phyloP scores from a whole-genome alignment of 2,329 filamentous ascomycete species.

The Plectosphaerella cucumerina region DNA sequence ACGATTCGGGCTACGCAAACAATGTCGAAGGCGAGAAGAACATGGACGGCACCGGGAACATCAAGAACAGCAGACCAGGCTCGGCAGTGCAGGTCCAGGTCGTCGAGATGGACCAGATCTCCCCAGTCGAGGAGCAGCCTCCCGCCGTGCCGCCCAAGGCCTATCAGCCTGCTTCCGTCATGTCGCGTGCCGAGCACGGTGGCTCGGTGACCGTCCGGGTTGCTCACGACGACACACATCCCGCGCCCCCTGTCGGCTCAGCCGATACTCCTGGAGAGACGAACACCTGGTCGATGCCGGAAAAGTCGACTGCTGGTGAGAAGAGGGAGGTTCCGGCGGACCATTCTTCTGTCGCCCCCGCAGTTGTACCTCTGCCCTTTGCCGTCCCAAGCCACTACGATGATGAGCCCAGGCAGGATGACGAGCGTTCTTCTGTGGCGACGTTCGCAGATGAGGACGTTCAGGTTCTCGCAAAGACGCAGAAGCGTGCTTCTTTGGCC shows the following conservation, averaged over 20 bases:
- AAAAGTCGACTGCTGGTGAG: background rate
- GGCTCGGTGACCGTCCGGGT: constrained; percentile 50
- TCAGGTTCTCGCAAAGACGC: constrained; percentile 17
- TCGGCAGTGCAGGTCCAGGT: constrained; percentile 25
- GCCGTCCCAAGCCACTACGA: constrained; percentile 46
- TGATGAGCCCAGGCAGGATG: constrained; percentile 31
- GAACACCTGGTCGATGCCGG: constrained; percentile 23
- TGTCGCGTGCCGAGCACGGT: constrained; percentile 34
- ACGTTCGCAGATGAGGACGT: constrained; percentile 63
- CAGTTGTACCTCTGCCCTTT: constrained; percentile 64
- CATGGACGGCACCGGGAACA: background rate
- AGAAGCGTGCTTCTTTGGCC: constrained; percentile 34
- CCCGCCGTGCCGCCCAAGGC: constrained; percentile 11
- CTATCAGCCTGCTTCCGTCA: constrained; percentile 30
- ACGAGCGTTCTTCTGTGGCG: constrained; percentile 62
- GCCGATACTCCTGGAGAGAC: constrained; percentile 4
- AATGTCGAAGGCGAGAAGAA: constrained; percentile 44
- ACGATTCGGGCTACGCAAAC: constrained; percentile 45
- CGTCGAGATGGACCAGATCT: constrained; percentile 54
- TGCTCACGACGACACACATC: constrained; percentile 32
- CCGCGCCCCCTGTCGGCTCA: constrained; percentile 4
- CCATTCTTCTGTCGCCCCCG: constrained; percentile 39
- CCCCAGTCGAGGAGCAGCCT: constrained; percentile 22
- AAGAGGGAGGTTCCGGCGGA: background rate
- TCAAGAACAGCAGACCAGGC: background rate